A percentile compares a stretch with the other conserved stretches of the same genome.
Evolutionary conservation across 148 eudicot species (phyloP).

Genomic region (Heliamphora exappendiculata): DNA sequence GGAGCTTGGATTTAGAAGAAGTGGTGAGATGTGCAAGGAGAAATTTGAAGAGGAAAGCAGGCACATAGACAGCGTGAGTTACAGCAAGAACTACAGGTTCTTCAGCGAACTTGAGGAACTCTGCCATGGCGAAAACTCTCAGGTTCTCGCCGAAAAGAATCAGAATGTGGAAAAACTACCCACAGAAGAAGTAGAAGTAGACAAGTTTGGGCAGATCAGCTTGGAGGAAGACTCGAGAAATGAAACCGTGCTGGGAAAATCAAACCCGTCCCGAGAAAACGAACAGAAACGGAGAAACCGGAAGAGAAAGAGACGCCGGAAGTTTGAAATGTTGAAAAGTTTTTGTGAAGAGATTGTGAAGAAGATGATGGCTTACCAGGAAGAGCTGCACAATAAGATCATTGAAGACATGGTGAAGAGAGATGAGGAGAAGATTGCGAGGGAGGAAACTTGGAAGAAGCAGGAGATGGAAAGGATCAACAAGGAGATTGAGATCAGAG

Average conservation of each 20-base stretch:
- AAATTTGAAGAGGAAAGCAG: conserved; percentile 79
- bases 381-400: conserved; percentile 60
- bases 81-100: conserved; percentile 45
- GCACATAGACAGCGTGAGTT: conserved; percentile 33
- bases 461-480: conserved; percentile 58
- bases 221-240: conserved; percentile 11
- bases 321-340: conserved; percentile 57
- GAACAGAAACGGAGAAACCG: conserved; percentile 9
- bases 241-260: conserved; percentile 1
- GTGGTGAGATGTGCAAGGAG: conserved; percentile 69
- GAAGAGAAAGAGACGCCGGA: conserved; percentile 42
- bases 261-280: conserved; percentile 12
- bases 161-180: conserved; percentile 6
- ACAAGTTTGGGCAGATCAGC: conserved; percentile 7
- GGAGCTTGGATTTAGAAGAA: conserved; percentile 69
- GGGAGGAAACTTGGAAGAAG: conserved; percentile 76
- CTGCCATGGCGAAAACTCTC: conserved; percentile 25
- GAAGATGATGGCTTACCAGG: conserved; percentile 68
- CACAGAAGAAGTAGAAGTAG: conserved; percentile 21
- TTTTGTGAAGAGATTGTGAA: conserved; percentile 61
- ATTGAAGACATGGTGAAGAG: conserved; percentile 63
- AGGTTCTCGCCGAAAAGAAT: conserved; percentile 13
- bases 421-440: conserved; percentile 57
- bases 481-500: conserved; percentile 53
- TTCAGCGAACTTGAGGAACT: conserved; percentile 69